Evolutionary conservation across 163 green algal species (phyloP).

Genomic region (Chloroidium sp.): DNA sequence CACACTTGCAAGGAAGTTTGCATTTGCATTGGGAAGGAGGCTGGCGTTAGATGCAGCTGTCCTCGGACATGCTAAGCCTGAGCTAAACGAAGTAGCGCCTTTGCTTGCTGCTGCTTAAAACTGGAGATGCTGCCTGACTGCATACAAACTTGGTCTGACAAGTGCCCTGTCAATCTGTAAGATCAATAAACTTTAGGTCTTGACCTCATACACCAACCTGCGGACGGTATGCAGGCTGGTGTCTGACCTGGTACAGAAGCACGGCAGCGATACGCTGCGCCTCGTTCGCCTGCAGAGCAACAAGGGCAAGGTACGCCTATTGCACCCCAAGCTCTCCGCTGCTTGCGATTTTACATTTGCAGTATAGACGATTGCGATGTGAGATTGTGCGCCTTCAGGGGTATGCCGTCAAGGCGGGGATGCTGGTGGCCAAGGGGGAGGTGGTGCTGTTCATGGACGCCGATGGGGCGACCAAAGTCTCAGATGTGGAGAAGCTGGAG

Average conservation of each 20-base stretch:
- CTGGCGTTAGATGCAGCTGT: too few species aligned
- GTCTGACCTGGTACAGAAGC: constrained; percentile 7
- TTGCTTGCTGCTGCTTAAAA: not conserved
- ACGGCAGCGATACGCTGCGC: constrained; percentile 74
- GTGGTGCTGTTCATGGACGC: constrained; percentile 83
- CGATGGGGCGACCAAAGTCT: constrained; percentile 81
- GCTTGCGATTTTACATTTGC: not conserved
- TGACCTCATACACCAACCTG: too few species aligned
- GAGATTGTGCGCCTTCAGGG: constrained; percentile 23
- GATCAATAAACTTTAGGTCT: too few species aligned
- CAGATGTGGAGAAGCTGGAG: constrained; percentile 74
- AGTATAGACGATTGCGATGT: not conserved
- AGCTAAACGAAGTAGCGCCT: too few species aligned
- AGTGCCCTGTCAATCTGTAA: too few species aligned
- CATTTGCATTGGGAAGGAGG: not conserved
- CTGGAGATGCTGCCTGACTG: not conserved
- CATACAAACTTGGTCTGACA: too few species aligned
- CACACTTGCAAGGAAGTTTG: constrained; percentile 15
- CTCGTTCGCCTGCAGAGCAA: constrained; percentile 77
- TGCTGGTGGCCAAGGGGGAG: constrained; percentile 65
- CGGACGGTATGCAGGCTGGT: not conserved
- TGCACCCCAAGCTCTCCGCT: not conserved
- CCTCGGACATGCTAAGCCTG: too few species aligned
- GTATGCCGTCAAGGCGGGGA: constrained; percentile 67
- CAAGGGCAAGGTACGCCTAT: constrained; percentile 68